phyloP scores from a whole-genome alignment of 2,329 filamentous ascomycete genomes.

The Aspergillus pseudoviridinutans region DNA sequence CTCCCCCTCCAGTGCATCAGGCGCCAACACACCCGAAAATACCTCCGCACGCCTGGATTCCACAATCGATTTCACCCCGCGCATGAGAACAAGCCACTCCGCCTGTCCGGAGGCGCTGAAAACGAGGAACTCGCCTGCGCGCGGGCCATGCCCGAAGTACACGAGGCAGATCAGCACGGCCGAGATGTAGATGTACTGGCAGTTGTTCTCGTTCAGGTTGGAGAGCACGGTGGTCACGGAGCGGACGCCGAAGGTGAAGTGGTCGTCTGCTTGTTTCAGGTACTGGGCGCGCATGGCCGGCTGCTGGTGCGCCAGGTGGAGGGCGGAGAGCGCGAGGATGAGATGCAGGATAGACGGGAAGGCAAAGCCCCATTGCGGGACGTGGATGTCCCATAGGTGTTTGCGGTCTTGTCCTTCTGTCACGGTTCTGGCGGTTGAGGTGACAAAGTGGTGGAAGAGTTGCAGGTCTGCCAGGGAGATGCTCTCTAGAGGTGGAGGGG shows the following conservation, averaged over 20 bases:
- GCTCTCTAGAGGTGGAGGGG: neutral
- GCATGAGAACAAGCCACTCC: conserved; percentile 31
- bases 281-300: conserved; percentile 19
- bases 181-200: conserved; percentile 31
- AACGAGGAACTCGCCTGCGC: conserved; percentile 28
- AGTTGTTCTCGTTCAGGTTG: conserved; percentile 22
- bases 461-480: conserved; percentile 27
- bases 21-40: conserved; percentile 23
- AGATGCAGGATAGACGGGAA: conserved; percentile 33
- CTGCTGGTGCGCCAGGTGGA: conserved; percentile 23
- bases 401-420: conserved; percentile 17
- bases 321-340: conserved; percentile 27
- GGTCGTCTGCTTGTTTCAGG: conserved; percentile 25
- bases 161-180: conserved; percentile 29
- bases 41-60: conserved; percentile 14
- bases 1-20: neutral
- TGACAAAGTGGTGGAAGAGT: conserved; percentile 31
- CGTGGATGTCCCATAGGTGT: conserved; percentile 26
- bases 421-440: conserved; percentile 24
- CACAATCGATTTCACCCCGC: conserved; percentile 26
- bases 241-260: conserved; percentile 33
- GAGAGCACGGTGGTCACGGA: conserved; percentile 29
- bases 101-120: conserved; percentile 26
- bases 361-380: conserved; percentile 27
- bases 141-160: conserved; percentile 31